phyloP scores from a whole-genome alignment of 1,284 basidiomycete species.

The Erythrobasidium hasegawianum region DNA sequence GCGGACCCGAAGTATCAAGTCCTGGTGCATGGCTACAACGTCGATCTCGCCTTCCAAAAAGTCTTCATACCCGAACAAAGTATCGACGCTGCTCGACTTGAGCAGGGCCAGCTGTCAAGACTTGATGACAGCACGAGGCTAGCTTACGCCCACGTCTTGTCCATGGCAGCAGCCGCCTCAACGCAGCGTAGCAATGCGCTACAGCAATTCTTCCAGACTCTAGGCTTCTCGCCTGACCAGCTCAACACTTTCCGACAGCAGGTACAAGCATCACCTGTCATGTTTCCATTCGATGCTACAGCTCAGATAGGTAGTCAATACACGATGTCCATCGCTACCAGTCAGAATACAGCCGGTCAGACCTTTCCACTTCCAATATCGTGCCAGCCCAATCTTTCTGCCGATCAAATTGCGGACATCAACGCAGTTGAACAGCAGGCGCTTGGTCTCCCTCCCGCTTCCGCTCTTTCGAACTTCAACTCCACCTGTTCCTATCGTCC shows the following conservation, averaged over 20 bases:
- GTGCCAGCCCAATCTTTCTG: slow-evolving; percentile 17
- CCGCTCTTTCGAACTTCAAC: neutral
- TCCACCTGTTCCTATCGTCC: slow-evolving; percentile 28
- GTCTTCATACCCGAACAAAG: slow-evolving; percentile 1
- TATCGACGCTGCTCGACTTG: neutral
- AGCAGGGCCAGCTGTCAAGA: neutral
- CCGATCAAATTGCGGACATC: neutral
- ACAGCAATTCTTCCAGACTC: slow-evolving; percentile 24
- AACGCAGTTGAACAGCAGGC: slow-evolving; percentile 29
- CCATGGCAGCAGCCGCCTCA: slow-evolving; percentile 28
- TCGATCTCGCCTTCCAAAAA: slow-evolving; percentile 35
- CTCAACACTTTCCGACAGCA: slow-evolving; percentile 25
- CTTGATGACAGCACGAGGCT: neutral
- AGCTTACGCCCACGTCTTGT: slow-evolving; percentile 22
- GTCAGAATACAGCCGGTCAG: neutral
- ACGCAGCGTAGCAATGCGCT: slow-evolving; percentile 35
- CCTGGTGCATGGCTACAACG: slow-evolving; percentile 34
- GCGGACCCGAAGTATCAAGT: slow-evolving; percentile 35
- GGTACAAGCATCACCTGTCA: slow-evolving; percentile 23
- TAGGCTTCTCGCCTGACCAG: slow-evolving; percentile 9
- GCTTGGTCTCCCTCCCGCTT: slow-evolving; percentile 17
- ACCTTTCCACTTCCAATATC: slow-evolving; percentile 31
- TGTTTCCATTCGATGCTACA: slow-evolving; percentile 34
- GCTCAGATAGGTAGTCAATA: neutral
- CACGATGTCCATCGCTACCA: slow-evolving; percentile 2